phyloP scores from a whole-genome alignment of 768 basidiomycete species.

The Termitomyces sp. region DNA sequence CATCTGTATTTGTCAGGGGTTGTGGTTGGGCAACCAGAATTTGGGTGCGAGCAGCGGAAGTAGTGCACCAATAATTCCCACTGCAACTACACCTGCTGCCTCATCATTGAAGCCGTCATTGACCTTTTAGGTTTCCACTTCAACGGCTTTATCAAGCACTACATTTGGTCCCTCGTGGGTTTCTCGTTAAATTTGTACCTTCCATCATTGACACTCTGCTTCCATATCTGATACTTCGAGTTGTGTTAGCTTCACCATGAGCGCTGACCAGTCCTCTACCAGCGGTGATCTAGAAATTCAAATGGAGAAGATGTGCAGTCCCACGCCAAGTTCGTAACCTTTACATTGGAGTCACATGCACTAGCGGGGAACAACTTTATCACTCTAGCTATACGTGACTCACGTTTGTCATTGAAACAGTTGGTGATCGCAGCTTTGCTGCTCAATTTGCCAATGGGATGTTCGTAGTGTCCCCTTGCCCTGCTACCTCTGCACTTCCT shows the following conservation, averaged over 20 bases:
- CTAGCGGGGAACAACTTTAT: conserved; percentile 13
- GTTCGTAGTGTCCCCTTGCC: conserved; percentile 36
- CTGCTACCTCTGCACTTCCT: conserved; percentile 37
- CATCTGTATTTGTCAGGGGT: conserved; percentile 39
- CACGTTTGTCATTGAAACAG: conserved; percentile 17
- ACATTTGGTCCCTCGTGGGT: background rate
- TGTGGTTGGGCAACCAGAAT: conserved; percentile 31
- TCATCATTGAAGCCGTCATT: background rate
- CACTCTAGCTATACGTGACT: conserved; percentile 8
- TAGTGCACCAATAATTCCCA: conserved; percentile 1
- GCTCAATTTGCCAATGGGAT: conserved; percentile 51
- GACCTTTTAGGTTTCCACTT: background rate
- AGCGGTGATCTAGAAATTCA: conserved; percentile 28
- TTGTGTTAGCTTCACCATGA: background rate
- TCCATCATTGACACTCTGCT: conserved; percentile 11
- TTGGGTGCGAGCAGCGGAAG: conserved; percentile 24
- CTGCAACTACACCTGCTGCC: background rate
- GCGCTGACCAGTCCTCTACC: conserved; percentile 3
- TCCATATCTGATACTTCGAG: background rate
- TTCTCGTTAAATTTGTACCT: background rate
- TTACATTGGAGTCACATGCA: conserved; percentile 45
- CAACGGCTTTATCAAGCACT: conserved; percentile 7
- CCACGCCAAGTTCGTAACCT: conserved; percentile 43
- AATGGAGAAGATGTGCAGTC: conserved; percentile 46
- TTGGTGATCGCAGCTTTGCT: conserved; percentile 42